A percentile compares a stretch with the other conserved stretches of the same genome.
These are phyloP conservation scores for Danielia reshetovae DNA, from an alignment of 805 yeast genomes.

Conservation along the genomic window DNA sequence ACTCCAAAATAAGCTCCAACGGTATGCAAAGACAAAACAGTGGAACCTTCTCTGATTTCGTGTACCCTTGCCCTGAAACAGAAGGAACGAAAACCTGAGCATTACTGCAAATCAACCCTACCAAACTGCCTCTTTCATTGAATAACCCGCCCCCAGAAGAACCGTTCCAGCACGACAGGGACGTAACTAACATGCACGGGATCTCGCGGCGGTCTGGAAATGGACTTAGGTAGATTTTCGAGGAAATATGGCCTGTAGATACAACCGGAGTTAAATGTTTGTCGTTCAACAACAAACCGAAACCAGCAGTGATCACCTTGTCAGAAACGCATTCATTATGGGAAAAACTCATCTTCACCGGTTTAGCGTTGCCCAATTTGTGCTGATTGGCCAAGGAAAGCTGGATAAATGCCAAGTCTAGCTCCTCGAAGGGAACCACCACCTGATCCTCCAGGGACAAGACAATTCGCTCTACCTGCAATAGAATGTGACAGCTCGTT, in stretches of 20 bases:
- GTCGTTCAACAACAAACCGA: conserved; percentile 34
- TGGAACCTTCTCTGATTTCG: conserved; percentile 26
- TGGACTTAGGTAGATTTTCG: conserved; percentile 13
- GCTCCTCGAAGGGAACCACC: conserved; percentile 26
- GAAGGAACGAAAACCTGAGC: conserved; percentile 31
- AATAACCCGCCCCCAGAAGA: conserved; percentile 48
- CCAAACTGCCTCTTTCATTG: conserved; percentile 17
- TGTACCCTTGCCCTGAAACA: background rate
- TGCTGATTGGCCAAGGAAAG: conserved; percentile 10
- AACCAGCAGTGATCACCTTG: conserved; percentile 31
- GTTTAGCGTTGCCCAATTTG: background rate
- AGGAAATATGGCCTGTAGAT: conserved; percentile 29
- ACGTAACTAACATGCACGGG: conserved; percentile 28
- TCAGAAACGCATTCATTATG: conserved; percentile 14
- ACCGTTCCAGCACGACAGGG: conserved; percentile 49
- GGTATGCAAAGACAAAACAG: conserved; percentile 32
- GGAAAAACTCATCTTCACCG: conserved; percentile 1
- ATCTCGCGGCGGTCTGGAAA: conserved; percentile 1
- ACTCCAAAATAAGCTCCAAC: conserved; percentile 24
- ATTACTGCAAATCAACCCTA: conserved; percentile 44
- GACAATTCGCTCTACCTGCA: conserved; percentile 5
- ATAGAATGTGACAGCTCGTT: background rate
- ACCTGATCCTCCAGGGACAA: conserved; percentile 12
- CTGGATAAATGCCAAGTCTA: conserved; percentile 38
- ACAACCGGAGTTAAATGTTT: conserved; percentile 23